Conservation (phyloP, 2,329 filamentous ascomycete species). For the Diaporthe caulivora region DNA sequence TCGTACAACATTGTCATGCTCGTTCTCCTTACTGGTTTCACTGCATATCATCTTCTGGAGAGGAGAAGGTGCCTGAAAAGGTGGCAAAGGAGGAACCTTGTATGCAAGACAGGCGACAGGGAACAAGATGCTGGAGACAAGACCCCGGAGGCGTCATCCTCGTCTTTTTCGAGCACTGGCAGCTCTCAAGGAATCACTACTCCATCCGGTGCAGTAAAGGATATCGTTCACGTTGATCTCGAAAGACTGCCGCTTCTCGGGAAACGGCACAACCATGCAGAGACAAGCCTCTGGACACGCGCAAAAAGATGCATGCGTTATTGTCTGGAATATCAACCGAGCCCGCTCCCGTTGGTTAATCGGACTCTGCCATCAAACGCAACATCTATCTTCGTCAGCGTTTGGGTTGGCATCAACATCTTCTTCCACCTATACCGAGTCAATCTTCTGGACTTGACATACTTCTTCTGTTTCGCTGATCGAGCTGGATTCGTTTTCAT, state of each 20-base stretch:
- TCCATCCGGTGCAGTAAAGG: conserved; percentile 44
- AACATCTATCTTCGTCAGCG: conserved; percentile 63
- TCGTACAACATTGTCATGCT: conserved; percentile 52
- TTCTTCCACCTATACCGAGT: conserved; percentile 69
- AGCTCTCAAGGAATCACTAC: conserved; percentile 47
- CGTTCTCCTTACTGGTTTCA: conserved; percentile 45
- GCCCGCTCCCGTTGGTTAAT: conserved; percentile 67
- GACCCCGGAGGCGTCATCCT: conserved; percentile 39
- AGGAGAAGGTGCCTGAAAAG: conserved; percentile 42
- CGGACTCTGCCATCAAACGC: conserved; percentile 69
- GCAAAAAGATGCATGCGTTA: conserved; percentile 27
- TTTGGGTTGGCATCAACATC: conserved; percentile 65
- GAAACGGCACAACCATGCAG: not conserved
- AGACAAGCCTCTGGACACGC: not conserved
- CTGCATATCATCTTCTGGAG: conserved; percentile 46
- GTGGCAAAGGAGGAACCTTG: conserved; percentile 42
- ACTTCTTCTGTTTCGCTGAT: conserved; percentile 70
- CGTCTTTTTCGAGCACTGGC: conserved; percentile 52
- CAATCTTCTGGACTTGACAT: conserved; percentile 56
- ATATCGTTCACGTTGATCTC: conserved; percentile 45
- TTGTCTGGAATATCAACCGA: conserved; percentile 68
- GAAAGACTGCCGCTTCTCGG: conserved; percentile 52
- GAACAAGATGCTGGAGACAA: not conserved
- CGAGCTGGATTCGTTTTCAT: conserved; percentile 65
- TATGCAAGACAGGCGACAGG: not conserved